Evolutionary conservation across 75 land plant species (phyloP), one percentile per base, ranked within the genome.

Genomic region (Larix kaempferi): DNA sequence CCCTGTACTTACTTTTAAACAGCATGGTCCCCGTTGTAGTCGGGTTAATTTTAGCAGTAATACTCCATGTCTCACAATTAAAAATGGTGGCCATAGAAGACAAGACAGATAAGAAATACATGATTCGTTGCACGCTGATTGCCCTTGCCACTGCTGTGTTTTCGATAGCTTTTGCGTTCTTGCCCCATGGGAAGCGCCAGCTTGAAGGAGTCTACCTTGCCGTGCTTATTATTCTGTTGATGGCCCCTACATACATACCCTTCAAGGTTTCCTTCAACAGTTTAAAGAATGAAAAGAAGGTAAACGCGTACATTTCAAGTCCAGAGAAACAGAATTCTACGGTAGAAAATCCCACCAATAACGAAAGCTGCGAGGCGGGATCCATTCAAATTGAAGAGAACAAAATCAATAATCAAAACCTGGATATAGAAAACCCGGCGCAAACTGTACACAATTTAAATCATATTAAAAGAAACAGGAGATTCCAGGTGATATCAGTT

Each of bases 1-100:
- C 33, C 33, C 33, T 29, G 1, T 91, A 87, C 77, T 88, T 91
- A 63, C 61, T 88, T 66, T 77, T 91, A 19, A 84, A 87, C 74
- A 0, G 33, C 33, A 29, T 29, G 33, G 67, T 88, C 66, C 92
- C 92, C 56, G 71, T 88, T 27, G 7, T 82, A 58, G 60, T 58
- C n/a, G n/a, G 3, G 61, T 57, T 72, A 26, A 82, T 89, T 22
- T 13, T 58, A 41, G 65, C 74, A 10, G 80, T 0, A 19, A 1
- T 58, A 1, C n/a, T 58, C 12, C 60, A 58, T 58, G 21, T 58
- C n/a, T 58, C 22, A 8, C 22, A 58, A 22, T 17, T 22, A 19
- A 58, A 58, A 19, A 0, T 0, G 0, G 3, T 0, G 3, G 22
- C 60, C 6, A 58, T 1, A 3, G 60, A 58, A 58, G 60, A 58